Conservation (phyloP, 1,284 basidiomycete genomes). For the Ceraceosorus bombacis region DNA sequence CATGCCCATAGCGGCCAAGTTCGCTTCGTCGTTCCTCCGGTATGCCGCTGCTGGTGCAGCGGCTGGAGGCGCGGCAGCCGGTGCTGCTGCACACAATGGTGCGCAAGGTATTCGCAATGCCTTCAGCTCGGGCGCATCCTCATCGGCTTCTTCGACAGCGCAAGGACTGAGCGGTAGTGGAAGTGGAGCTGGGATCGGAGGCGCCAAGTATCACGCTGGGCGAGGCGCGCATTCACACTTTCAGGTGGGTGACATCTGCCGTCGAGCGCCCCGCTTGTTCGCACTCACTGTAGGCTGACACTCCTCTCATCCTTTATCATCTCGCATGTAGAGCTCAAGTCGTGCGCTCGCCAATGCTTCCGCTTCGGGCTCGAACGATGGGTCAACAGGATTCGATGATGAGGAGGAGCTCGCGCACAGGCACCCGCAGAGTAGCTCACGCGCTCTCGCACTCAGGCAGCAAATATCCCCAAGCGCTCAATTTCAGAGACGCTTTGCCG, state of each 20-base stretch:
- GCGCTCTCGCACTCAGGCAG: background rate
- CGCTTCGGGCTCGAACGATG: conserved; percentile 18
- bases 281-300: too few relatives aligned
- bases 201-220: conserved; percentile 39
- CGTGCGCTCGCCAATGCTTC: conserved; percentile 31
- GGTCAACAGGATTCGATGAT: conserved; percentile 18
- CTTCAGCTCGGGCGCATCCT: too few relatives aligned
- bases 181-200: conserved; percentile 25
- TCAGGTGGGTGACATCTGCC: conserved; percentile 8
- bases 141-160: too few relatives aligned
- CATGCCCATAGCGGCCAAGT: too few relatives aligned
- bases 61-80: too few relatives aligned
- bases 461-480: background rate
- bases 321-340: conserved; percentile 20
- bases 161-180: too few relatives aligned
- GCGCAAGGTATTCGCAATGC: too few relatives aligned
- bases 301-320: too few relatives aligned
- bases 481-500: background rate
- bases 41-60: too few relatives aligned
- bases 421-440: background rate
- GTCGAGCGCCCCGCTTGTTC: background rate
- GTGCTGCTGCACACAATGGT: too few relatives aligned
- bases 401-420: conserved; percentile 6
- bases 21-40: too few relatives aligned
- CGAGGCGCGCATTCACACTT: conserved; percentile 36